Conservation (phyloP, 306 rosid species). For the Mimosa pudica region DNA sequence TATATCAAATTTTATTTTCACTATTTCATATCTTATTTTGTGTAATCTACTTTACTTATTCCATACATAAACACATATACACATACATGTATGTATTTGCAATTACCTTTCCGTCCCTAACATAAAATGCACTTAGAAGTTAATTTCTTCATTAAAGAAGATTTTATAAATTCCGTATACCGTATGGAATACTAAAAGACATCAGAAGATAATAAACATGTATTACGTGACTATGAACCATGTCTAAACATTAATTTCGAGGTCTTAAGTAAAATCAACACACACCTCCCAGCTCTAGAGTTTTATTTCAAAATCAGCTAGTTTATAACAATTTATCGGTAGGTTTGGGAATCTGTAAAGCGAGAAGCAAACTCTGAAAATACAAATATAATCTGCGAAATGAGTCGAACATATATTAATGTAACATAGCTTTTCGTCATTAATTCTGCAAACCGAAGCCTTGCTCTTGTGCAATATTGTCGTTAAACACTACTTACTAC, state of each 20-base stretch:
- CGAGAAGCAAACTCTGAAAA: too few relatives aligned
- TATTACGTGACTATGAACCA: too few relatives aligned
- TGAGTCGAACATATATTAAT: neutral
- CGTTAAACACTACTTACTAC: neutral
- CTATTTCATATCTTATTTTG: slow-evolving; percentile 5
- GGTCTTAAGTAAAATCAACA: neutral
- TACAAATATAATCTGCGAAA: neutral
- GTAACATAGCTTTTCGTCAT: neutral
- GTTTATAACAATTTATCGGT: neutral
- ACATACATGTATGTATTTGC: too few relatives aligned
- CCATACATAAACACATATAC: neutral
- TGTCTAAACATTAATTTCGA: neutral
- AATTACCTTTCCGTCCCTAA: too few relatives aligned
- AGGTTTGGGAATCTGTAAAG: neutral
- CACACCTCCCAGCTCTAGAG: neutral
- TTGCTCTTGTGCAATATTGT: neutral
- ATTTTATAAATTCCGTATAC: too few relatives aligned
- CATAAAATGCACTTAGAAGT: too few relatives aligned
- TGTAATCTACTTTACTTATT: neutral
- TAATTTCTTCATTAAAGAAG: too few relatives aligned
- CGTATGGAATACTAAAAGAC: too few relatives aligned
- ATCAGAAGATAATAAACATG: too few relatives aligned
- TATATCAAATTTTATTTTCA: slow-evolving; percentile 10
- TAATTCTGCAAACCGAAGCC: too few relatives aligned
- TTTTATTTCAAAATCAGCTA: neutral